A percentile compares a stretch with the other conserved stretches of the same genome.
phyloP scores from a whole-genome alignment of 257 asterid species.

The Solanum chaucha region DNA sequence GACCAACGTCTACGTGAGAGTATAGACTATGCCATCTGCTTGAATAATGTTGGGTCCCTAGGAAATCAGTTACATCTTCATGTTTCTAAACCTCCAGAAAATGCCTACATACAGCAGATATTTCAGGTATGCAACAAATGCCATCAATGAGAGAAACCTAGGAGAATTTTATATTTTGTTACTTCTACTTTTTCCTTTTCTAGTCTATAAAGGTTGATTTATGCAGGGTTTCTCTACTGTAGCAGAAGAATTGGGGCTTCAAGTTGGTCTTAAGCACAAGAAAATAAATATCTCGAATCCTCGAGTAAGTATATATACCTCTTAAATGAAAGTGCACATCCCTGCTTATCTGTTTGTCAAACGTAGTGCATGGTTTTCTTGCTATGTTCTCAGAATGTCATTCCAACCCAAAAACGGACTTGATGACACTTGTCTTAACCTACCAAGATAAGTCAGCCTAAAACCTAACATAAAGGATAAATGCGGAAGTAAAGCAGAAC shows the following conservation, averaged over 20 bases:
- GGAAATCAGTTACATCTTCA: constrained; percentile 58
- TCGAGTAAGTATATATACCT: constrained; percentile 51
- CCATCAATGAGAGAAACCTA: background rate
- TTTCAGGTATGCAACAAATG: constrained; percentile 52
- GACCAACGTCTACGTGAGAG: constrained; percentile 85
- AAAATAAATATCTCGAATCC: constrained; percentile 90
- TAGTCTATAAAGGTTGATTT: constrained; percentile 10
- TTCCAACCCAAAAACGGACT: background rate
- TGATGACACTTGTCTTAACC: background rate
- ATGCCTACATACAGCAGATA: constrained; percentile 66
- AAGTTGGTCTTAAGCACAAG: constrained; percentile 88
- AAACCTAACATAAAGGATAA: background rate
- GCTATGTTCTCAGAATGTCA: background rate
- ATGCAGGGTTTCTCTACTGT: constrained; percentile 79
- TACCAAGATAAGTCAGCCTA: background rate
- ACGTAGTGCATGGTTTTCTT: background rate
- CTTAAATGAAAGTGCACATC: background rate
- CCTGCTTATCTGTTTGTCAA: background rate
- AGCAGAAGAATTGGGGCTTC: constrained; percentile 66
- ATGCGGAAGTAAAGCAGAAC: background rate
- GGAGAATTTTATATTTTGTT: background rate
- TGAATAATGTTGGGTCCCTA: constrained; percentile 76
- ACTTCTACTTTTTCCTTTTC: background rate
- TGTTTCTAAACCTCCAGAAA: constrained; percentile 93
- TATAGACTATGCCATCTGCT: constrained; percentile 87